Base-by-base conservation (phyloP, 2,329 filamentous ascomycete species). In the Aspergillus sp. region DNA sequence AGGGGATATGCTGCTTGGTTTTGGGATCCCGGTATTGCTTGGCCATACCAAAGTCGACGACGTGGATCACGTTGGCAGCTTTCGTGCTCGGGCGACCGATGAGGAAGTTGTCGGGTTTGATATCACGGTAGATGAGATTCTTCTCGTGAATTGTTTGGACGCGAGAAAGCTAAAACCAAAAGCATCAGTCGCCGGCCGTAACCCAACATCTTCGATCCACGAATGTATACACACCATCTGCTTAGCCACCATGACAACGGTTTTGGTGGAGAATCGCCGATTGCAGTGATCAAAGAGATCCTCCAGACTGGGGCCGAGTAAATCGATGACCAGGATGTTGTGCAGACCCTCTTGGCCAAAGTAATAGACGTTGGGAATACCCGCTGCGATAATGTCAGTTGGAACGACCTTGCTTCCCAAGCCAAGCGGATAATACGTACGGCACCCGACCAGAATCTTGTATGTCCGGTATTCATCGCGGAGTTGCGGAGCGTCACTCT, bases 341-440 rank as follows among this genome's bases (percentile, higher is more conserved):
- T 99, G 95, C 31, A 98, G 88, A 69, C 94, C 95, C 79, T 98
- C 94, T 76, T 99, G 95, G 63, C 95, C 95, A 70, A 98, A 99
- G 81, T 98, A 99, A 82, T 98, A 98, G 72, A 99, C 95, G 85
- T 98, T 98, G 72, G 95, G 95, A 69, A 99, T 98, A 72, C 95
- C 95, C 72, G 94, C 94, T 98, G 75, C 29, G 16, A 49, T 29
- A 58, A 39, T 7, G 69, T 83, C 66, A 82, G 78, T 64, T 42
- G 57, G 50, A 65, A 63, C 45, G 12, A 31, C 24, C 36, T 36
- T 50, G 36, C 36, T 12, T 26, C 49, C 49, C 55, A 49, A 55
- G 52, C 54, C 20, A 42, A 54, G 67, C 29, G 59, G 59, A 54
- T 57, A 59, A 58, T 59, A 90, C 95, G 90, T 83, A 99, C 95